These are phyloP conservation scores for Xylaria telfairii DNA, from an alignment of 495 filamentous ascomycete genomes.

Conservation along the genomic window DNA sequence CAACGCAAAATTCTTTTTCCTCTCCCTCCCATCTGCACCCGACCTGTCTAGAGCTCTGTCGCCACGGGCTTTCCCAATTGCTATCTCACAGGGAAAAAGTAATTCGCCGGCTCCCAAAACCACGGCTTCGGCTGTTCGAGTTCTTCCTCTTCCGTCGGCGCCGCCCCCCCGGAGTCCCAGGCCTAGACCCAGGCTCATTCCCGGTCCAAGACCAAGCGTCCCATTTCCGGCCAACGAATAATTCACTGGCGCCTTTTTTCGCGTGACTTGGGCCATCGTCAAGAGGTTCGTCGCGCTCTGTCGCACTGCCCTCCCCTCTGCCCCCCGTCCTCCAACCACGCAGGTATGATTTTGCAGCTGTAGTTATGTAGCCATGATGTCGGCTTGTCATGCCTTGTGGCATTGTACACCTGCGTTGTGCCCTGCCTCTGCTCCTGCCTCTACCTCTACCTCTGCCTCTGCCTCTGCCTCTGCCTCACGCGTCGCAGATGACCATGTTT, in stretches of 20 bases:
- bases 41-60: slow-evolving; percentile 25
- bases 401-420: neutral
- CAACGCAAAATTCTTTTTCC: slow-evolving; percentile 47
- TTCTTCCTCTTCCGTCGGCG: slow-evolving; percentile 42
- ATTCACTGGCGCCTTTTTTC: neutral
- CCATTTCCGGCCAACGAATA: neutral
- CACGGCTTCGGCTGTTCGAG: slow-evolving; percentile 36
- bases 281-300: slow-evolving; percentile 24
- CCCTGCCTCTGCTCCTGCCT: neutral
- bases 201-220: neutral
- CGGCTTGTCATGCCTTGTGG: neutral
- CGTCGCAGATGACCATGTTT: slow-evolving; percentile 1
- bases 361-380: neutral
- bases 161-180: neutral
- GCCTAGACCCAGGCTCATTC: neutral
- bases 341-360: neutral
- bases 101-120: slow-evolving; percentile 31
- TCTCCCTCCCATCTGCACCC: slow-evolving; percentile 36
- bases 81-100: slow-evolving; percentile 28
- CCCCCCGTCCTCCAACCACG: neutral
- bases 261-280: slow-evolving; percentile 5
- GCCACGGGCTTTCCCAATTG: slow-evolving; percentile 5
- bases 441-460: neutral
- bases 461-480: neutral
- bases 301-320: slow-evolving; percentile 6